A percentile compares a stretch with the other conserved stretches of the same genome.
Evolutionary conservation across 2,329 filamentous ascomycete species (phyloP).

Genomic region (Venturia pyrina): DNA sequence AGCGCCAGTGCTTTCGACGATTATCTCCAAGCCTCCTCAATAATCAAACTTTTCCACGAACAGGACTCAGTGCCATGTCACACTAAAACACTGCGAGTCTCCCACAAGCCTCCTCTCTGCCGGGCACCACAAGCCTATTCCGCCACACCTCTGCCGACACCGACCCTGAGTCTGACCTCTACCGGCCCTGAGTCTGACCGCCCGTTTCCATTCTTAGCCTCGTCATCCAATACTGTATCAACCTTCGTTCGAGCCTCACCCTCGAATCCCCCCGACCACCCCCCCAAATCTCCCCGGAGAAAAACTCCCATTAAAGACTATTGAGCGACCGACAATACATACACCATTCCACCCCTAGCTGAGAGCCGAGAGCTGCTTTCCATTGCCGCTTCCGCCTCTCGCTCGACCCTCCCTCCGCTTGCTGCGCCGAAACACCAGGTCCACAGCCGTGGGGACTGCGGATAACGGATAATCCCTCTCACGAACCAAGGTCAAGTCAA

Average conservation of each 20-base stretch:
- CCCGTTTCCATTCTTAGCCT: conserved; percentile 8
- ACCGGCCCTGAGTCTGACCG: too few species aligned
- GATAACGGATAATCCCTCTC: not conserved
- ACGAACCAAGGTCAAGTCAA: not conserved
- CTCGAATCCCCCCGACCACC: not conserved
- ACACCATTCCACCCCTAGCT: too few species aligned
- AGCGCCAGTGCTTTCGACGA: not conserved
- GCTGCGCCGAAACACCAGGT: not conserved
- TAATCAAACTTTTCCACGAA: not conserved
- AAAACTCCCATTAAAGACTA: not conserved
- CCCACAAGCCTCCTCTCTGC: not conserved
- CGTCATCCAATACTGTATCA: conserved; percentile 12
- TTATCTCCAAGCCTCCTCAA: not conserved
- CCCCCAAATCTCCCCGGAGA: not conserved
- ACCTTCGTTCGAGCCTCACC: conserved; percentile 11
- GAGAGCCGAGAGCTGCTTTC: not conserved
- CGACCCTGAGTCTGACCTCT: too few species aligned
- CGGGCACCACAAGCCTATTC: not conserved
- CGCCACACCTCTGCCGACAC: conserved; percentile 8
- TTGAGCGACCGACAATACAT: not conserved
- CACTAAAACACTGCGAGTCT: not conserved
- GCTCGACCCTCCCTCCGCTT: not conserved
- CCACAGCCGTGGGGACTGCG: not conserved
- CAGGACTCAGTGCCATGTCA: not conserved
- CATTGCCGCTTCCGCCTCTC: not conserved